phyloP scores from a whole-genome alignment of 2,329 filamentous ascomycete genomes.

The Esteya vermicola region DNA sequence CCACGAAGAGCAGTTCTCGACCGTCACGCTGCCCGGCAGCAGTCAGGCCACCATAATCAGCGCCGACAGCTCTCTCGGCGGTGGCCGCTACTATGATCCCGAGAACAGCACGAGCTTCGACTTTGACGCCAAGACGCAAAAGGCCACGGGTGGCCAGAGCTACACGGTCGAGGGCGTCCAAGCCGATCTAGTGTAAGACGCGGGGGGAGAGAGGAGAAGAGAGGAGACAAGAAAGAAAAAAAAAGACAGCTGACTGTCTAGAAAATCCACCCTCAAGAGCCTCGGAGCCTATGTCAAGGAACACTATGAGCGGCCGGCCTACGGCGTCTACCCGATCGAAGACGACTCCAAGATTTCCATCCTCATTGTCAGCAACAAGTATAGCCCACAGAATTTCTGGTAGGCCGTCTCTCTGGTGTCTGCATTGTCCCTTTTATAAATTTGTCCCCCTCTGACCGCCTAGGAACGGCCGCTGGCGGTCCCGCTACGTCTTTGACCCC shows the following conservation, averaged over 20 bases:
- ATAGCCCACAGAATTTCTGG: constrained; percentile 98
- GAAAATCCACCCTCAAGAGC: constrained; percentile 71
- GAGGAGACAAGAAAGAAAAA: not conserved
- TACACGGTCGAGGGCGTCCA: constrained; percentile 64
- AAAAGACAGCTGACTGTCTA: constrained; percentile 19
- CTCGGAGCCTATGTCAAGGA: constrained; percentile 65
- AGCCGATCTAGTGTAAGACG: constrained; percentile 63
- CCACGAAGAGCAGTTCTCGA: constrained; percentile 87
- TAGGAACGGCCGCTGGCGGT: constrained; percentile 97
- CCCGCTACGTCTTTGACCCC: constrained; percentile 66
- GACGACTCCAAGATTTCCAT: constrained; percentile 65
- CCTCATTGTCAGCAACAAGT: constrained; percentile 86
- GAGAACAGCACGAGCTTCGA: constrained; percentile 78
- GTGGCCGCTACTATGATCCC: constrained; percentile 77
- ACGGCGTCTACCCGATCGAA: constrained; percentile 70
- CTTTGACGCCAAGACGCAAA: constrained; percentile 73
- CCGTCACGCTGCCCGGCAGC: constrained; percentile 76
- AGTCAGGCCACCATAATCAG: constrained; percentile 77
- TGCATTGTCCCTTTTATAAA: no score
- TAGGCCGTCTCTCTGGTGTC: constrained; percentile 22
- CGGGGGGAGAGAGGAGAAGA: no score
- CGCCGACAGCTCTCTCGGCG: constrained; percentile 67
- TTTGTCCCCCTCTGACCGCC: not conserved
- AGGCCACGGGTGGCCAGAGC: constrained; percentile 70
- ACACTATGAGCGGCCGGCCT: constrained; percentile 72